Evolutionary conservation across 208 protist genomes (phyloP).

Genomic region (Trypanosomatidae sp.): DNA sequence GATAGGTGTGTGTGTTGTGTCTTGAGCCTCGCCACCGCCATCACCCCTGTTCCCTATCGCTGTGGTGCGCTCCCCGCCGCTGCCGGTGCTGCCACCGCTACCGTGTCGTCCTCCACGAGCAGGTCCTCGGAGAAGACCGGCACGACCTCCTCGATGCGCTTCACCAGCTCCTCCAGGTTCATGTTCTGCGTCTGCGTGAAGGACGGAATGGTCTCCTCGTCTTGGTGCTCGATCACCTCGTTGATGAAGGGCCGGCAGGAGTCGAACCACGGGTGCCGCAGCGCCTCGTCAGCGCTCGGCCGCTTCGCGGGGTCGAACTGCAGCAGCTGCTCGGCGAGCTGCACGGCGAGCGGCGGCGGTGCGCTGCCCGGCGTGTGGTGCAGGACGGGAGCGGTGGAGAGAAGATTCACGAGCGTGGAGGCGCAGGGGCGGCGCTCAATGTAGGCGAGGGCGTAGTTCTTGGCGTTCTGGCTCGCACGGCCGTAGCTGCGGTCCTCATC

Average conservation of each 20-base stretch:
- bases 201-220: conserved; percentile 40
- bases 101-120: conserved; percentile 64
- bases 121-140: conserved; percentile 85
- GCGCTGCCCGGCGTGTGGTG: conserved; percentile 32
- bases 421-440: conserved; percentile 58
- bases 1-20: too few relatives aligned
- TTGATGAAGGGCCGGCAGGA: conserved; percentile 78
- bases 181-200: conserved; percentile 65
- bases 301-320: conserved; percentile 81
- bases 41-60: too few relatives aligned
- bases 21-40: too few relatives aligned
- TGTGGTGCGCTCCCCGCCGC: too few relatives aligned
- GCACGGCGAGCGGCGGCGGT: conserved; percentile 45
- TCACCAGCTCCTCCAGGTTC: conserved; percentile 48
- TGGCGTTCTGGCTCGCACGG: conserved; percentile 84
- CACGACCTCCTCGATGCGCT: conserved; percentile 77
- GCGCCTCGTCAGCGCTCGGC: conserved; percentile 76
- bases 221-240: conserved; percentile 67
- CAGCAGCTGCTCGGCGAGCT: conserved; percentile 75
- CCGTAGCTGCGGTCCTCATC: conserved; percentile 80
- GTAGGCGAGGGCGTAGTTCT: conserved; percentile 73
- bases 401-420: conserved; percentile 49
- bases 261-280: conserved; percentile 87
- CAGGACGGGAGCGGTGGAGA: conserved; percentile 53
- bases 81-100: too few relatives aligned